Evolutionary conservation across 2,329 filamentous ascomycete species (phyloP), one percentile per base, ranked within the genome.

Genomic region (Drechmeria coniospora): DNA sequence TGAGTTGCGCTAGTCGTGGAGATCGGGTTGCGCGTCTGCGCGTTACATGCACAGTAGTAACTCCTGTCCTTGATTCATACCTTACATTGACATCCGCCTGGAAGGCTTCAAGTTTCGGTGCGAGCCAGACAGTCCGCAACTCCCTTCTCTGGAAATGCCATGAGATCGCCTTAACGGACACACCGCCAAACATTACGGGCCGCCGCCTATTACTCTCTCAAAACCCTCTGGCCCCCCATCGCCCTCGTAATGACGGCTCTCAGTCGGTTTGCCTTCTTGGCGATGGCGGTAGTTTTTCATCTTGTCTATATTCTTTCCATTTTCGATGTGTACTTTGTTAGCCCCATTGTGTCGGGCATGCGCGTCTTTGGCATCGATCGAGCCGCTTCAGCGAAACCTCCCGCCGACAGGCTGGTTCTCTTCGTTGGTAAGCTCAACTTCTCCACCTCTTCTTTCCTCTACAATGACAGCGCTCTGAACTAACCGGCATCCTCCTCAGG

Each of bases 261-360:
- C 40, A 59, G 57, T 41, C 82, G 86, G 49, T 70, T 80, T 47
- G 77, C 76, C 49, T 95, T 98, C 51, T 58, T 95, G 53, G 75
- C 78, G 49, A 71, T 92, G 49, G 90, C 90, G 42, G 69, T 94
- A 48, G 59, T 87, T 35, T 98, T 98, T 51, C 92, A 98, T 56
- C 53, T 95, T 29, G 71, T 92, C 38, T 98, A 98, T 53, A 78
- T 93, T 31, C 80, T 78, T 49, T 93, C 84, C 34, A 95, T 95
- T 46, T 98, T 98, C 57, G 86, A 94, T 53, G 90, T 95, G 38
- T 95, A 98, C 57, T 98, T 98, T 49, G 84, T 94, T 48, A 94
- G 84, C 50, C 90, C 90, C 14, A 90, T 98, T 42, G 90, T 95
- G 30, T 80, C 78, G 60, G 90, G 90, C 47, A 98, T 98, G 90